Evolutionary conservation across 768 basidiomycete genomes (phyloP).

Genomic region (Fibroporia radiculosa): DNA sequence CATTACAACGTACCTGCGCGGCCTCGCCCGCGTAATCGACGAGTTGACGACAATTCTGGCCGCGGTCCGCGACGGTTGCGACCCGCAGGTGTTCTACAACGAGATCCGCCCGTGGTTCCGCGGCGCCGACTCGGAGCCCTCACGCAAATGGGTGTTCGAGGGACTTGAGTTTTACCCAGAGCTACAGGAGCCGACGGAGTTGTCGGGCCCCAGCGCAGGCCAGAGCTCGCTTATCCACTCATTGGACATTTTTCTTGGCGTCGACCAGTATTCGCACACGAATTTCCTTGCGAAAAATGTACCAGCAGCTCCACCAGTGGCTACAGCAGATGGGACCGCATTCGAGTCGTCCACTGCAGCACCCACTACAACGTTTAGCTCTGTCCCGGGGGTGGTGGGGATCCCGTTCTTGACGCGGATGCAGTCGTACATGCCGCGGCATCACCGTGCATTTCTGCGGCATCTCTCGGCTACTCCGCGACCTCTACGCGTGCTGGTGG

Average conservation of each 20-base stretch:
- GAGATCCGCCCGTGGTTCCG: constrained; percentile 57
- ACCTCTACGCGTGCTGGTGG: constrained; percentile 39
- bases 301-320: not conserved
- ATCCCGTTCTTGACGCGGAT: constrained; percentile 43
- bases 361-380: constrained; percentile 8
- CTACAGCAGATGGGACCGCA: constrained; percentile 22
- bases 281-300: constrained; percentile 4
- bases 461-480: constrained; percentile 42
- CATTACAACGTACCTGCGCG: constrained; percentile 51
- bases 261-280: constrained; percentile 34
- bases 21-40: constrained; percentile 58
- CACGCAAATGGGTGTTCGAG: constrained; percentile 35
- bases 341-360: constrained; percentile 19
- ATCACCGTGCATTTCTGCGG: constrained; percentile 48
- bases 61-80: constrained; percentile 59
- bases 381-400: constrained; percentile 8
- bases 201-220: constrained; percentile 53
- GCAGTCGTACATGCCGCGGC: constrained; percentile 54
- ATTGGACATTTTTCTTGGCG: constrained; percentile 44
- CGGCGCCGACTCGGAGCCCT: constrained; percentile 37
- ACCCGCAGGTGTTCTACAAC: constrained; percentile 57
- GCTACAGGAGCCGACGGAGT: constrained; percentile 28
- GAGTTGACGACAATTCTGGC: constrained; percentile 55
- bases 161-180: constrained; percentile 30
- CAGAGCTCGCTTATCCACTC: constrained; percentile 55